Conservation (phyloP, 352 stramenopile species). For the Globisporangium splendens region DNA sequence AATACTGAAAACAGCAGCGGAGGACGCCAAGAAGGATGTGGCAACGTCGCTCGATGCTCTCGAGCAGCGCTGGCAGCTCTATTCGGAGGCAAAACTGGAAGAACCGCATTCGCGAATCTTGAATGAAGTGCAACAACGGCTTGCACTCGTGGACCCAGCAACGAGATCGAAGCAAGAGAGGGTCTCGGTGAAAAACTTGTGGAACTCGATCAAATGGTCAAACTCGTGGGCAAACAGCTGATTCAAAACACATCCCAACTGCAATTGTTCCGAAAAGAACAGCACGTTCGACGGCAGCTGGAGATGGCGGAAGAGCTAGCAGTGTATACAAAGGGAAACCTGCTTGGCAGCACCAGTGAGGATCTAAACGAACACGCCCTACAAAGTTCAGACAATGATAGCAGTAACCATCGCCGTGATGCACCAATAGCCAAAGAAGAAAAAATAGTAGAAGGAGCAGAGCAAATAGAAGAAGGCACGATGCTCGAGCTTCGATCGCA, state of each 20-base stretch:
- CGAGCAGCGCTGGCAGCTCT: constrained; percentile 17
- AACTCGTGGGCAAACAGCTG: constrained; percentile 60
- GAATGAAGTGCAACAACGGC: neutral
- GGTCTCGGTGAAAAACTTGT: constrained; percentile 34
- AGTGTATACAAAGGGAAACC: neutral
- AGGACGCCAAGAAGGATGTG: constrained; percentile 15
- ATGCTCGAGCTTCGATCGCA: constrained; percentile 21
- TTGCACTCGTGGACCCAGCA: neutral
- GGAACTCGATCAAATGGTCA: constrained; percentile 60
- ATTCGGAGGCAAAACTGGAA: constrained; percentile 1
- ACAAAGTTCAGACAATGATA: neutral
- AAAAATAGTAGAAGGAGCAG: constrained; percentile 4
- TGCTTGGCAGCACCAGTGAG: constrained; percentile 1
- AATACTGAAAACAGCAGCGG: neutral
- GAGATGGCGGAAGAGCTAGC: constrained; percentile 11
- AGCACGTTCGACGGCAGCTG: constrained; percentile 18
- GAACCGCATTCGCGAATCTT: constrained; percentile 5
- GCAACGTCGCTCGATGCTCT: neutral
- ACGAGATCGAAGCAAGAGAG: constrained; percentile 17
- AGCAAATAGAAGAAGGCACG: constrained; percentile 4
- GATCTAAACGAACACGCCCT: neutral
- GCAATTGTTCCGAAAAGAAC: constrained; percentile 48
- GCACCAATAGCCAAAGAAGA: neutral
- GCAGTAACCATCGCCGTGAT: neutral
- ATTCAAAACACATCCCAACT: constrained; percentile 65